phyloP scores from a whole-genome alignment of 768 basidiomycete genomes.

The Fibroporia radiculosa region DNA sequence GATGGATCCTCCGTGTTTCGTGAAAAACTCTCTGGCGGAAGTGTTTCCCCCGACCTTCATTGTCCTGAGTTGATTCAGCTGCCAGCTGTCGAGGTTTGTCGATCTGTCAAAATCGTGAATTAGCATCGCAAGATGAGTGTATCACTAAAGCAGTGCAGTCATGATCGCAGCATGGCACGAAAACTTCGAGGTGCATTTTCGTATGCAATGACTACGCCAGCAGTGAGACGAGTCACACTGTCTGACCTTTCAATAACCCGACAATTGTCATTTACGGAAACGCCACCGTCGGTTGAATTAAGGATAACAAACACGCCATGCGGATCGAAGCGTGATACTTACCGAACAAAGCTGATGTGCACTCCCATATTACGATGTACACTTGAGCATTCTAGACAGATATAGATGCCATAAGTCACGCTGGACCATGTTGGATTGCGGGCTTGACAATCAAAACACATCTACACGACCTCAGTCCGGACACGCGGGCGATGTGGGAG shows the following conservation, averaged over 20 bases:
- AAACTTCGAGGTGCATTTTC: no score
- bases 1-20: slow-evolving; percentile 71
- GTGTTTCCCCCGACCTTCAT: slow-evolving; percentile 97
- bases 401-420: slow-evolving; percentile 94
- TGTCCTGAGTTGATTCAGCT: slow-evolving; percentile 78
- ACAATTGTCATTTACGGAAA: no score
- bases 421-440: slow-evolving; percentile 98
- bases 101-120: slow-evolving; percentile 47
- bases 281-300: no score
- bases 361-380: slow-evolving; percentile 96
- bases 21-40: slow-evolving; percentile 82
- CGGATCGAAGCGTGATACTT: no score
- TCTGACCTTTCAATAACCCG: slow-evolving; percentile 2
- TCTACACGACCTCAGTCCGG: slow-evolving; percentile 30
- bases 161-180: no score
- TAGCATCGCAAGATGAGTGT: neutral
- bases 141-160: no score
- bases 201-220: neutral
- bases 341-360: slow-evolving; percentile 96
- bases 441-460: slow-evolving; percentile 92
- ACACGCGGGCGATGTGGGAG: neutral
- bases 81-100: slow-evolving; percentile 95
- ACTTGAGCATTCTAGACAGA: slow-evolving; percentile 95
- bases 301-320: no score
- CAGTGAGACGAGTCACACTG: no score